Conservation (phyloP, 345 rosid genomes). For the Populus euphratica region DNA sequence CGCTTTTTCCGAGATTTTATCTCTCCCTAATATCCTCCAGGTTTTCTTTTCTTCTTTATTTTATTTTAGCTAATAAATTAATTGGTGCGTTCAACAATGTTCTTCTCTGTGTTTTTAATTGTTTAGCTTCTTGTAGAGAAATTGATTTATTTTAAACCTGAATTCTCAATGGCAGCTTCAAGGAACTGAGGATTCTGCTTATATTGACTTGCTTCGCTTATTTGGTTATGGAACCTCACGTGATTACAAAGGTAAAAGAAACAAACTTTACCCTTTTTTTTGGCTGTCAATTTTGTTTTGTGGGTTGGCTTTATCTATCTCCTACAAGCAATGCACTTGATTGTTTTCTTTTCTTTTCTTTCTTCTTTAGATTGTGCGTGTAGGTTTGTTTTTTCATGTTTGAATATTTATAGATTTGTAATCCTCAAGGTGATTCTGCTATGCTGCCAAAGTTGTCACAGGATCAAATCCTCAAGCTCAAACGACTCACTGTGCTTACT, state of each 20-base stretch:
- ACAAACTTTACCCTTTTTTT: not conserved
- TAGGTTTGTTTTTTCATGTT: not conserved
- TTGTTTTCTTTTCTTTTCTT: not conserved
- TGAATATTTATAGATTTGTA: not conserved
- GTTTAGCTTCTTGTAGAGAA: not conserved
- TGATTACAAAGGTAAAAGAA: constrained; percentile 15
- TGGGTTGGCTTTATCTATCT: not conserved
- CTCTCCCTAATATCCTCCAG: constrained; percentile 14
- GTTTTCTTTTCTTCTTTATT: not conserved
- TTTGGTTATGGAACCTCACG: constrained; percentile 20
- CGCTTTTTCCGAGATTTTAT: constrained; percentile 22
- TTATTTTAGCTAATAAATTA: not conserved
- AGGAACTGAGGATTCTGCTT: constrained; percentile 13
- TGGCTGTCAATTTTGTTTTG: not conserved
- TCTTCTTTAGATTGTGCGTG: too few relatives aligned
- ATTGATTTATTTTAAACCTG: not conserved
- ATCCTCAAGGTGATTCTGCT: not conserved
- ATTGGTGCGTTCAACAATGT: not conserved
- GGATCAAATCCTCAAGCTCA: constrained; percentile 17
- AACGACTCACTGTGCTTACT: constrained; percentile 24
- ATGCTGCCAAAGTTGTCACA: constrained; percentile 11
- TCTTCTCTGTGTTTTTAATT: too few relatives aligned
- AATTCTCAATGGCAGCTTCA: constrained; percentile 3
- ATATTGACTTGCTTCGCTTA: constrained; percentile 13
- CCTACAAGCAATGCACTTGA: not conserved